phyloP scores from a whole-genome alignment of 352 stramenopile species.

The Elongisporangium undulatum region DNA sequence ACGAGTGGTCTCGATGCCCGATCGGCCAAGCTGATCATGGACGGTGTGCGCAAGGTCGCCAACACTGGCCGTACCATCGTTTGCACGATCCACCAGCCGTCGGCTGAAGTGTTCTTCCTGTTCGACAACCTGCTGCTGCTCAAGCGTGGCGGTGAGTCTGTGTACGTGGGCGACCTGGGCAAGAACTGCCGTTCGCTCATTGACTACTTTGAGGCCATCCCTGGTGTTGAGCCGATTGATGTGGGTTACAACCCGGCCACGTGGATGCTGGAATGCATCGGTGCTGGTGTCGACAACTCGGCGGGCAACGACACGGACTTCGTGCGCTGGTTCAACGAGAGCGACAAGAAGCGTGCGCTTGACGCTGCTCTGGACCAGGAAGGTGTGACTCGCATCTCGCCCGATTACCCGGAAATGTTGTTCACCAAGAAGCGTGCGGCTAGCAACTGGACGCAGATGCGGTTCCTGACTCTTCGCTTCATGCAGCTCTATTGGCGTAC shows the following conservation, averaged over 20 bases:
- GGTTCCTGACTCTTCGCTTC: slow-evolving; percentile 25
- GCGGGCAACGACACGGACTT: slow-evolving; percentile 10
- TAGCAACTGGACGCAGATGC: slow-evolving; percentile 17
- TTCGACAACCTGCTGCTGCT: slow-evolving; percentile 78
- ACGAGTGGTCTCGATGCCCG: slow-evolving; percentile 79
- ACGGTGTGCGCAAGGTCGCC: slow-evolving; percentile 76
- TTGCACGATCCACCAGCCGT: slow-evolving; percentile 88
- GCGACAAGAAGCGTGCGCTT: slow-evolving; percentile 14
- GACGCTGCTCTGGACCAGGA: slow-evolving; percentile 12
- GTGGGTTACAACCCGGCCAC: slow-evolving; percentile 30
- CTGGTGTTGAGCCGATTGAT: slow-evolving; percentile 5
- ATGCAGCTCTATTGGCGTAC: slow-evolving; percentile 44
- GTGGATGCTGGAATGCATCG: slow-evolving; percentile 22
- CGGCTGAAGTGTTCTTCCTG: slow-evolving; percentile 70
- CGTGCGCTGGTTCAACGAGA: slow-evolving; percentile 22
- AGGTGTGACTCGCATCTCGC: slow-evolving; percentile 11
- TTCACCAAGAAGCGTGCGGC: slow-evolving; percentile 30
- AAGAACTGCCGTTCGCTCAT: slow-evolving; percentile 18
- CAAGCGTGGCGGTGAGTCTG: slow-evolving; percentile 25
- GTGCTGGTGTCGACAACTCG: slow-evolving; percentile 25
- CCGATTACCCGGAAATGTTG: slow-evolving; percentile 14
- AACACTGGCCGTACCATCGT: slow-evolving; percentile 54
- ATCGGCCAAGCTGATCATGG: slow-evolving; percentile 70
- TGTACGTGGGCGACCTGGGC: slow-evolving; percentile 32
- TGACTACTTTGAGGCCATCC: slow-evolving; percentile 19